A percentile compares a stretch with the other conserved stretches of the same genome.
Evolutionary conservation across 1,139 yeast species (phyloP).

Genomic region (Kodamaea sp.): DNA sequence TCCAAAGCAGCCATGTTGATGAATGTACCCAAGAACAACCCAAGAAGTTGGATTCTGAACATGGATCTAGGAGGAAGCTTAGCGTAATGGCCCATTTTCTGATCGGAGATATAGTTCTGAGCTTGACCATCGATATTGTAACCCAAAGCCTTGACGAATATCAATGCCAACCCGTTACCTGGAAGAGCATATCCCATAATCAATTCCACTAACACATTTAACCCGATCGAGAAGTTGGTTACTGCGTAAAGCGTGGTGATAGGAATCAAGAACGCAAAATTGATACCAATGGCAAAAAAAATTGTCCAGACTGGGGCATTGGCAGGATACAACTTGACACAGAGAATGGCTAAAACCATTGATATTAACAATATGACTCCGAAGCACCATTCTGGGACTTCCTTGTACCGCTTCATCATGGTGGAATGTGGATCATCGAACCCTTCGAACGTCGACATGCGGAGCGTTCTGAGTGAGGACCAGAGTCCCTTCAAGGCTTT

Average conservation of each 20-base stretch:
- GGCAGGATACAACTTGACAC: slow-evolving; percentile 34
- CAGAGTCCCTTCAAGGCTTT: slow-evolving; percentile 8
- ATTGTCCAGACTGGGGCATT: slow-evolving; percentile 40
- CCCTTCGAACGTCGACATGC: slow-evolving; percentile 18
- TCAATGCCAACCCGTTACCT: slow-evolving; percentile 39
- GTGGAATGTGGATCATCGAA: slow-evolving; percentile 21
- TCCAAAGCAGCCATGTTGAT: slow-evolving; percentile 54
- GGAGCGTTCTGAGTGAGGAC: slow-evolving; percentile 9
- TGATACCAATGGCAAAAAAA: slow-evolving; percentile 33
- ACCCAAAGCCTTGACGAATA: slow-evolving; percentile 40
- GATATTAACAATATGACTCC: slow-evolving; percentile 19
- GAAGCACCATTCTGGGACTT: slow-evolving; percentile 27
- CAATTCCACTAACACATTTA: slow-evolving; percentile 41
- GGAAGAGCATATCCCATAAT: slow-evolving; percentile 44
- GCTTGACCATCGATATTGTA: slow-evolving; percentile 58
- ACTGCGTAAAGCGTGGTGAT: slow-evolving; percentile 39
- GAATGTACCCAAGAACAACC: slow-evolving; percentile 44
- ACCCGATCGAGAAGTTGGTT: slow-evolving; percentile 40
- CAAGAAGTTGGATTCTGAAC: slow-evolving; percentile 58
- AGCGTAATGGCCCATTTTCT: slow-evolving; percentile 62
- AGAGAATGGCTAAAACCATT: slow-evolving; percentile 22
- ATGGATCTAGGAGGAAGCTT: slow-evolving; percentile 63
- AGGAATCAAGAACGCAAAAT: slow-evolving; percentile 38
- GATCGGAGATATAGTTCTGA: slow-evolving; percentile 53
- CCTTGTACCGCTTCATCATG: slow-evolving; percentile 24